Base-by-base conservation (phyloP, 2,329 filamentous ascomycete species). In the Achaetomium macrosporum region DNA sequence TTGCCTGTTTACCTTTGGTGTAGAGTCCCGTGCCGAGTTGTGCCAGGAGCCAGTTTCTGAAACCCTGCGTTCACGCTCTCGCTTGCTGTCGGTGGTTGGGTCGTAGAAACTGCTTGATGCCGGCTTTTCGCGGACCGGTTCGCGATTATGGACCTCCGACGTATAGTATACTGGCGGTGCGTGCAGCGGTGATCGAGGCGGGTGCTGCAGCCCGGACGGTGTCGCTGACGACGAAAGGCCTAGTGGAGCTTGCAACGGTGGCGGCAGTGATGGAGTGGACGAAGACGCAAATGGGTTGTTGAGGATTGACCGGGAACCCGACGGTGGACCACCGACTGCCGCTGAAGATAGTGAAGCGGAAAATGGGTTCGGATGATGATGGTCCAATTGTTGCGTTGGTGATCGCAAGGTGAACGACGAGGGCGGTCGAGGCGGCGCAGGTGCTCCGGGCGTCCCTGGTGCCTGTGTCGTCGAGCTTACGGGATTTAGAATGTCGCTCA, bases 41-140 rank as follows among this genome's bases (percentile, higher is more conserved):
- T 72, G 72, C 73, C 75, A 76, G 61, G 73, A 71, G 40, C 61
- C 63, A 36, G 66, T 59, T 62, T 78, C 76, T 54, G 73, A 75
- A 59, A 72, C 65, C 56, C 68, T 69, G 61, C 72, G 74, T 63
- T 76, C 74, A 7, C 71, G 74, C 63, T 76, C 74, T 56, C 69
- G 72, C 57, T 71, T 72, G 35, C 71, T 72, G 67, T 80, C 77
- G 41, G 73, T 76, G 41, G 74, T 73, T 15, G 76, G 76, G 60
- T 80, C 77, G 69, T 80, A 80, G 67, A 76, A 78, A 65, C 73
- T 72, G 62, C 75, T 68, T 51, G 69, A 65, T 15, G 66, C 64
- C 50, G 69, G 25, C 63, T 73, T 72, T 49, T 71, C 71, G 64
- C 68, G 72, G 36, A 50, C 45, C 20, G 56, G 54, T 19, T 62